These are phyloP conservation scores for Blastocystis hominis DNA, from an alignment of 352 stramenopile genomes.

Conservation along the genomic window DNA sequence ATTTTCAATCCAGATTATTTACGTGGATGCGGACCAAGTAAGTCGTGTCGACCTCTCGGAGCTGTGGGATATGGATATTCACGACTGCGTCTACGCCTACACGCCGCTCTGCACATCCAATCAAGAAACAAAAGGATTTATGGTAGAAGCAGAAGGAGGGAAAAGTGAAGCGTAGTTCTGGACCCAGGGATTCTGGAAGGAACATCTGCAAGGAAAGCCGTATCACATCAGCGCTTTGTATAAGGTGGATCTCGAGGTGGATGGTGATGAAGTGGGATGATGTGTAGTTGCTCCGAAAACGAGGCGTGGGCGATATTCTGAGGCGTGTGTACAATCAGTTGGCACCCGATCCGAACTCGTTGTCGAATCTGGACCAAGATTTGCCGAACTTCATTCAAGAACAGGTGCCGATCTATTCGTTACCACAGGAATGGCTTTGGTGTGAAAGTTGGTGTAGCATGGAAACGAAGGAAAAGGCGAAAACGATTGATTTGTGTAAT, in stretches of 20 bases:
- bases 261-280: constrained; percentile 64
- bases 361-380: constrained; percentile 97
- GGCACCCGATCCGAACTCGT: constrained; percentile 89
- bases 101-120: constrained; percentile 91
- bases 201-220: constrained; percentile 84
- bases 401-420: constrained; percentile 86
- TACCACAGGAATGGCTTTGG: constrained; percentile 97
- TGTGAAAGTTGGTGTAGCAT: constrained; percentile 98
- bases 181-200: constrained; percentile 92
- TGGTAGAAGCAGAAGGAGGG: constrained; percentile 28
- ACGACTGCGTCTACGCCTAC: constrained; percentile 89
- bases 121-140: constrained; percentile 84
- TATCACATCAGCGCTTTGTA: constrained; percentile 99
- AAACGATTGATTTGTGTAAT: constrained; percentile 99
- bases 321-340: constrained; percentile 89
- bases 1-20: constrained; percentile 65
- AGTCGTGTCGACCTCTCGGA: constrained; percentile 92
- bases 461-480: constrained; percentile 84
- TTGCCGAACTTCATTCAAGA: constrained; percentile 93
- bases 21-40: constrained; percentile 97
- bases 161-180: constrained; percentile 78
- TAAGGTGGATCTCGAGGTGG: constrained; percentile 91
- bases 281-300: constrained; percentile 59
- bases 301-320: constrained; percentile 85
- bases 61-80: constrained; percentile 92